A percentile compares a stretch with the other conserved stretches of the same genome.
phyloP scores from a whole-genome alignment of 139 green algal genomes.

The Astrephomene gubernaculifera region DNA sequence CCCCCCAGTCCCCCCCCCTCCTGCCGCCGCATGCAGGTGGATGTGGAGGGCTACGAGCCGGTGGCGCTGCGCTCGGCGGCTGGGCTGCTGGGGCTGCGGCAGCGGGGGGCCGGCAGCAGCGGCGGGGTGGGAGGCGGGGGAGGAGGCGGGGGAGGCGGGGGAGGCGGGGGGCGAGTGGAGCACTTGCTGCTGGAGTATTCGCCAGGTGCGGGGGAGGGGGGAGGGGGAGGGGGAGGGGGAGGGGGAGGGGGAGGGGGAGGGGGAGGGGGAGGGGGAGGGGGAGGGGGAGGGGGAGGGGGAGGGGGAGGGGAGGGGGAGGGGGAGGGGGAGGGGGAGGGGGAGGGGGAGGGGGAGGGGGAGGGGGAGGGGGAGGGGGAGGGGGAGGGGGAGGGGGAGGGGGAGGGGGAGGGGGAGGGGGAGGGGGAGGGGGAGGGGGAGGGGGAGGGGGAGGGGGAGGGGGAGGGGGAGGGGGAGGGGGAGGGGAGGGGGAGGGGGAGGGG shows the following conservation, averaged over 20 bases:
- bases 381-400: not conserved
- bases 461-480: not conserved
- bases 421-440: not conserved
- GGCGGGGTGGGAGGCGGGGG: no score
- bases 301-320: no score
- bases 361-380: not conserved
- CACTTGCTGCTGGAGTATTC: constrained; percentile 78
- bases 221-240: not conserved
- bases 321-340: not conserved
- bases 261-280: no score
- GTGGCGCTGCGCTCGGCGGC: constrained; percentile 42
- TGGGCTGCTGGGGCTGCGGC: not conserved
- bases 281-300: no score
- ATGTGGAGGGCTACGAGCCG: constrained; percentile 83
- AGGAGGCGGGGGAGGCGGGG: no score
- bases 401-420: not conserved
- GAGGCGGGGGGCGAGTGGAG: constrained; percentile 10
- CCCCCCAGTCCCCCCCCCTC: no score
- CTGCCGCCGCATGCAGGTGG: no score
- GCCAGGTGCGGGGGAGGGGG: constrained; percentile 47
- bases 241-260: no score
- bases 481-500: not conserved
- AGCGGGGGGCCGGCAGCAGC: no score
- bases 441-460: not conserved
- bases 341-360: not conserved